These are phyloP conservation scores for Buxus sempervirens DNA, from an alignment of 164 flowering plant species.

Conservation along the genomic window DNA sequence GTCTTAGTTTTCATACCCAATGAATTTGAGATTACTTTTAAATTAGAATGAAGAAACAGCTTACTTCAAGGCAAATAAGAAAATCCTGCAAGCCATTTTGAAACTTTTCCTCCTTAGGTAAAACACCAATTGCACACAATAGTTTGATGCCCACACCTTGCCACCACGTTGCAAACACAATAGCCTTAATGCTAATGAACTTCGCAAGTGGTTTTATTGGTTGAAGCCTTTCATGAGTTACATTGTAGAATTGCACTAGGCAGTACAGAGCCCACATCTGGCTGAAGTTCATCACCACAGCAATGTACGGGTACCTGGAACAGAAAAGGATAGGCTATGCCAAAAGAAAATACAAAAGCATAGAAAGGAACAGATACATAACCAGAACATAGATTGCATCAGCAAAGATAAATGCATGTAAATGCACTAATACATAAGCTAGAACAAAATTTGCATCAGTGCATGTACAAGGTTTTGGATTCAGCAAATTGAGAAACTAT, in stretches of 20 bases:
- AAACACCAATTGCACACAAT: constrained; percentile 46
- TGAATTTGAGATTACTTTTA: neutral
- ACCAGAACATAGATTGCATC: neutral
- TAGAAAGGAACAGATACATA: neutral
- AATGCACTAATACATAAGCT: neutral
- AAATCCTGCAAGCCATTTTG: constrained; percentile 76
- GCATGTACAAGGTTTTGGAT: too few species aligned
- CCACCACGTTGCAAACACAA: constrained; percentile 98
- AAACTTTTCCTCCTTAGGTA: constrained; percentile 57
- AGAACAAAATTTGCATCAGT: too few species aligned
- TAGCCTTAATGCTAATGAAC: constrained; percentile 93
- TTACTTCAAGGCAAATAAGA: constrained; percentile 85
- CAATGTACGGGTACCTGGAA: constrained; percentile 83
- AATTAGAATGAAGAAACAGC: constrained; percentile 10
- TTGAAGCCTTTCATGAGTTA: constrained; percentile 61
- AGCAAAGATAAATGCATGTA: too few species aligned
- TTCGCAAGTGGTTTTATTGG: constrained; percentile 80
- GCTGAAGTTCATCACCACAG: constrained; percentile 85
- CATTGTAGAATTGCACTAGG: constrained; percentile 85
- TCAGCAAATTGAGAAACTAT: too few species aligned
- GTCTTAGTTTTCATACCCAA: neutral
- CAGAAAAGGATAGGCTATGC: neutral
- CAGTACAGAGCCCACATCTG: constrained; percentile 96
- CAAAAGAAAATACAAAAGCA: neutral
- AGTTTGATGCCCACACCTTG: constrained; percentile 90